Conservation (phyloP, 805 yeast genomes). For the Lachancea kluyveri region DNA sequence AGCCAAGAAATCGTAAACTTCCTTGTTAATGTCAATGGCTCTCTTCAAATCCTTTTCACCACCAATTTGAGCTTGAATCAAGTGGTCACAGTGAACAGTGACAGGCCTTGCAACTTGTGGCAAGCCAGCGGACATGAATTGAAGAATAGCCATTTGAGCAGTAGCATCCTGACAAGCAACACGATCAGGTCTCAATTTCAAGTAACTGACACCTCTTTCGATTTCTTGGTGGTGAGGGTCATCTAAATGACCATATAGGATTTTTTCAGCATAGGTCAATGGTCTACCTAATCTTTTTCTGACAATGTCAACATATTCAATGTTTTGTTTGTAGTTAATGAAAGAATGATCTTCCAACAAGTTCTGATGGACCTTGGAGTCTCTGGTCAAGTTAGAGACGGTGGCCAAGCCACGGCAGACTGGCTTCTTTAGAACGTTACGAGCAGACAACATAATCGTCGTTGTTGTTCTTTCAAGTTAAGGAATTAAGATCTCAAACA, state of each 20-base stretch:
- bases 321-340: slow-evolving; percentile 86
- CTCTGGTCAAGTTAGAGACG: slow-evolving; percentile 41
- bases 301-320: slow-evolving; percentile 83
- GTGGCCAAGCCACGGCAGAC: slow-evolving; percentile 37
- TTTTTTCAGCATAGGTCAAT: slow-evolving; percentile 91
- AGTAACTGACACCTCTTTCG: slow-evolving; percentile 82
- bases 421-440: slow-evolving; percentile 20
- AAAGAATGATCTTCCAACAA: slow-evolving; percentile 76
- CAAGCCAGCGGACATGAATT: slow-evolving; percentile 94
- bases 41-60: slow-evolving; percentile 78
- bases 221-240: slow-evolving; percentile 84
- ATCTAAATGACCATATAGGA: slow-evolving; percentile 90
- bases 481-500: not conserved
- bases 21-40: slow-evolving; percentile 85
- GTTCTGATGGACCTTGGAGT: slow-evolving; percentile 76
- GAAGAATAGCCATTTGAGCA: slow-evolving; percentile 96
- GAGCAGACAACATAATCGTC: slow-evolving; percentile 29
- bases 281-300: slow-evolving; percentile 80
- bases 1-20: slow-evolving; percentile 87
- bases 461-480: not conserved
- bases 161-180: slow-evolving; percentile 99
- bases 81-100: slow-evolving; percentile 96
- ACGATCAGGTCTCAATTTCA: slow-evolving; percentile 94
- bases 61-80: slow-evolving; percentile 93
- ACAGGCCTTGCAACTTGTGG: slow-evolving; percentile 89